Evolutionary conservation across 352 stramenopile species (phyloP).

Genomic region (Blastocystis sp.): DNA sequence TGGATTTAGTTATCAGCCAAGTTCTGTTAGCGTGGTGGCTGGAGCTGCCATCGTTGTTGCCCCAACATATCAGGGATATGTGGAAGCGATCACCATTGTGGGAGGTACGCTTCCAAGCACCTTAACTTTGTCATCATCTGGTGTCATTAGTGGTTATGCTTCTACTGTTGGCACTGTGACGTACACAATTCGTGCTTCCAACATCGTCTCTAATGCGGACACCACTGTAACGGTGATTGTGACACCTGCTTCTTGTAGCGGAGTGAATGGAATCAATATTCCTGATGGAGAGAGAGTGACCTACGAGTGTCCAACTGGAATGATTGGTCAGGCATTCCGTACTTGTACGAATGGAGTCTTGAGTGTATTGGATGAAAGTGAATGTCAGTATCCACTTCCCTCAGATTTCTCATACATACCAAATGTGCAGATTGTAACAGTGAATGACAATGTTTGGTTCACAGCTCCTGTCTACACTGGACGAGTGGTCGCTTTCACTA

Average conservation of each 20-base stretch:
- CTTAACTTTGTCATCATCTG: neutral
- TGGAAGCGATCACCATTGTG: neutral
- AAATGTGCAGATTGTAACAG: neutral
- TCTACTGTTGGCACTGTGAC: neutral
- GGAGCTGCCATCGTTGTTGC: neutral
- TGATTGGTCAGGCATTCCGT: neutral
- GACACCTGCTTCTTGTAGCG: neutral
- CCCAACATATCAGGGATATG: neutral
- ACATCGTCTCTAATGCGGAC: neutral
- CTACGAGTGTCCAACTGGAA: neutral
- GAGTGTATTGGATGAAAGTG: neutral
- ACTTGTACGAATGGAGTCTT: constrained; percentile 19
- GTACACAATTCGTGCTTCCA: neutral
- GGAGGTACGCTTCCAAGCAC: neutral
- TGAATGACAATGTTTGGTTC: neutral
- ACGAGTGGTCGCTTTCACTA: neutral
- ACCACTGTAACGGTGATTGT: neutral
- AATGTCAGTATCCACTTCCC: neutral
- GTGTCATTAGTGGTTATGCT: neutral
- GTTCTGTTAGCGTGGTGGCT: neutral
- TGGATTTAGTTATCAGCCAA: neutral
- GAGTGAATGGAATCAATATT: constrained; percentile 20
- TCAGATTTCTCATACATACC: neutral
- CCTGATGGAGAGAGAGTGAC: neutral
- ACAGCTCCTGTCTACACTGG: neutral